Evolutionary conservation across 495 filamentous ascomycete species (phyloP).

Genomic region (Sporormia fimetaria): DNA sequence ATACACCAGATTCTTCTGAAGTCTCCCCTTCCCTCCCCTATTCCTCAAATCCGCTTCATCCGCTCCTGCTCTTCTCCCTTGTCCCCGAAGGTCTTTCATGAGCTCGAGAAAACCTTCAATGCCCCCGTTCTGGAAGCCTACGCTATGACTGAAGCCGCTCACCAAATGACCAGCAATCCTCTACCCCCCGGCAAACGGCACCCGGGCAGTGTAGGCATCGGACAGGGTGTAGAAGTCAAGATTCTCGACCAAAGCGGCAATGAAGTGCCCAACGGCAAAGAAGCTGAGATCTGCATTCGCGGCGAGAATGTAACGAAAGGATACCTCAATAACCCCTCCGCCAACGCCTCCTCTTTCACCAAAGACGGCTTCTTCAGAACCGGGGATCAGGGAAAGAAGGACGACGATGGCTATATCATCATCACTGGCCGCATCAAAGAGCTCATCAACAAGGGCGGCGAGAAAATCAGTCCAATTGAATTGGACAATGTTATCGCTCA

Average conservation of each 20-base stretch:
- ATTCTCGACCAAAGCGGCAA: slow-evolving; percentile 58
- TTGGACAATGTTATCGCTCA: slow-evolving; percentile 64
- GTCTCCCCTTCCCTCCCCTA: slow-evolving; percentile 48
- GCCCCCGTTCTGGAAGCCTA: slow-evolving; percentile 81
- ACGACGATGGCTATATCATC: slow-evolving; percentile 39
- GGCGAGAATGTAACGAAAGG: slow-evolving; percentile 73
- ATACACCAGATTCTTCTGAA: slow-evolving; percentile 82
- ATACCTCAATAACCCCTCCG: slow-evolving; percentile 68
- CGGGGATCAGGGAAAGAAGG: slow-evolving; percentile 68
- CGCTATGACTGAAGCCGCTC: slow-evolving; percentile 83
- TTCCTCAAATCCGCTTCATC: slow-evolving; percentile 72
- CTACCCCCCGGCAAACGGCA: slow-evolving; percentile 59
- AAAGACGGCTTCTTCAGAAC: slow-evolving; percentile 67
- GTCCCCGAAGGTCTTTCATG: slow-evolving; percentile 63
- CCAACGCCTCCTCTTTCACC: slow-evolving; percentile 60
- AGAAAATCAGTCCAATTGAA: slow-evolving; percentile 56
- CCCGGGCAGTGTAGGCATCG: slow-evolving; percentile 68
- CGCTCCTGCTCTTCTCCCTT: slow-evolving; percentile 75
- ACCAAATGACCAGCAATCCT: slow-evolving; percentile 84
- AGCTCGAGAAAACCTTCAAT: slow-evolving; percentile 56
- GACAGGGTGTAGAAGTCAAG: slow-evolving; percentile 67
- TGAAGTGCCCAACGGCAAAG: slow-evolving; percentile 48
- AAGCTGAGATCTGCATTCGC: slow-evolving; percentile 69
- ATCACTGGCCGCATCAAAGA: slow-evolving; percentile 37
- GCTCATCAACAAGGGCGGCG: slow-evolving; percentile 36